Evolutionary conservation across 805 yeast genomes (phyloP), one percentile per base, ranked within the genome.

Genomic region (Kluyveromyces nonfermentans): DNA sequence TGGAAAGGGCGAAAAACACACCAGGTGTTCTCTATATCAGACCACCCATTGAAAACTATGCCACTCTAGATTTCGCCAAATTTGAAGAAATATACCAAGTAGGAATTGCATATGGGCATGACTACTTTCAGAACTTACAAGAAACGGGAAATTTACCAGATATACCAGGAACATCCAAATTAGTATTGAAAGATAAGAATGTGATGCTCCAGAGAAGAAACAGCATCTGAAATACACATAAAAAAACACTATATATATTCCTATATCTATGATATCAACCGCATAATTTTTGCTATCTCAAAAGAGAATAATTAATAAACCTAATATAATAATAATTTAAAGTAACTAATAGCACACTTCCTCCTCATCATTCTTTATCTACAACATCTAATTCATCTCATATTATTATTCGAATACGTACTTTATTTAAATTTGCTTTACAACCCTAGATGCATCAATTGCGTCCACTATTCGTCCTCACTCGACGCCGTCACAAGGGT

Each of bases 31-130:
- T 85, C 7, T 90, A 90, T 57, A 68, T 88, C 51, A 74, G 98
- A 37, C 98, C 98, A 4, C 98, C 98, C 0, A 85, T 93, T 54
- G 97, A 90, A 53, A 74, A 77, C 48, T 90, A 80, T 60, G 96
- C 89, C 0, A 93, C 97, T 0, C 70, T 93, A 39, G 98, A 90
- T 55, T 90, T 90, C 65, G 86, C 82, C 12, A 87, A 84, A 60
- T 93, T 90, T 60, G 94, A 85, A 51, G 96, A 89, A 61, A 87
- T 93, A 41, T 84, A 82, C 53, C 69, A 75, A 20, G 89, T 86
- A 9, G 97, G 97, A 2, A 69, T 78, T 9, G 73, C 72, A 3
- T 90, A 85, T 59, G 95, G 90, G 0, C 77, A 75, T 43, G 65
- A 66, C 36, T 67, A 73, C 30, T 61, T 89, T 37, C 69, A 71